These are phyloP conservation scores for Neurospora sublineolata DNA, from an alignment of 495 filamentous ascomycete species.

Conservation along the genomic window DNA sequence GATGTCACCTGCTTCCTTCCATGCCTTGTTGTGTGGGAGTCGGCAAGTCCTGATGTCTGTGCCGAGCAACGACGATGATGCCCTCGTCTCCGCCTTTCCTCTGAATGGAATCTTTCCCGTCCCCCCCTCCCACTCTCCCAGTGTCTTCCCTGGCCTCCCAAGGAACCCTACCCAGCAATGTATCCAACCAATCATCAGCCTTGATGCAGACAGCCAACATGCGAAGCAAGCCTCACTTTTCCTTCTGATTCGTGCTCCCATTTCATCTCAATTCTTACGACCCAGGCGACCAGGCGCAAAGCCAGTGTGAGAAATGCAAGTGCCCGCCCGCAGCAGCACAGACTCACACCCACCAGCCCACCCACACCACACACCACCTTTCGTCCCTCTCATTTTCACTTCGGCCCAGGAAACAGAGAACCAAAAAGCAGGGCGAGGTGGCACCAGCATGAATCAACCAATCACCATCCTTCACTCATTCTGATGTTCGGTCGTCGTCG, in stretches of 20 bases:
- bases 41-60: background rate
- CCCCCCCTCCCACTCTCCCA: background rate
- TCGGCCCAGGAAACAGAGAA: background rate
- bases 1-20: background rate
- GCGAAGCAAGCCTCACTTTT: background rate
- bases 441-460: background rate
- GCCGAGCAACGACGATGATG: background rate
- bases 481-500: background rate
- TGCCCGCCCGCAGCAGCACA: background rate
- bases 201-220: background rate
- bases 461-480: background rate
- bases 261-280: background rate
- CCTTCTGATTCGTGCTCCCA: background rate
- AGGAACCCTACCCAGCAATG: background rate
- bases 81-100: background rate
- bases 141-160: background rate
- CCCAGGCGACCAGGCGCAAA: background rate
- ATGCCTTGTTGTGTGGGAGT: background rate
- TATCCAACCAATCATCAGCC: background rate
- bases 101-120: background rate
- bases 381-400: background rate
- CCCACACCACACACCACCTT: background rate
- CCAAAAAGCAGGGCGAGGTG: background rate
- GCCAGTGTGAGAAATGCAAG: background rate
- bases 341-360: background rate